phyloP scores from a whole-genome alignment of 164 flowering plant genomes.

The Saururus chinensis region DNA sequence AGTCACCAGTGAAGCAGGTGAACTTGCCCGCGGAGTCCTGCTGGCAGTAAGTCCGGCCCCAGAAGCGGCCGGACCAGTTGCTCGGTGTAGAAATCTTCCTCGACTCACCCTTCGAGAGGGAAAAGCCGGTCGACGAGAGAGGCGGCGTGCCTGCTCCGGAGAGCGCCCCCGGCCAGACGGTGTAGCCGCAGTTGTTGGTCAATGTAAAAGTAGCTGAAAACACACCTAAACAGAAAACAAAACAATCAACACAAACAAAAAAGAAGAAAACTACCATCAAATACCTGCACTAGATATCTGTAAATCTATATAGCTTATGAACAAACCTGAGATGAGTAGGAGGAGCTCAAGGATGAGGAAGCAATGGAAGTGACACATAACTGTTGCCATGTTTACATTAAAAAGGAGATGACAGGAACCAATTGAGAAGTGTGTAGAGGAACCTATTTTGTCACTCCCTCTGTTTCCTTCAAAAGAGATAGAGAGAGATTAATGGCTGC shows the following conservation, averaged over 20 bases:
- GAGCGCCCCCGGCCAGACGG: constrained; percentile 84
- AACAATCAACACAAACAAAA: neutral
- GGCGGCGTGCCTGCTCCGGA: constrained; percentile 57
- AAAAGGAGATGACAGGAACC: too few relatives aligned
- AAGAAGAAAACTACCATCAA: too few relatives aligned
- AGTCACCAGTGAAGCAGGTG: constrained; percentile 79
- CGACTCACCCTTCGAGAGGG: constrained; percentile 42
- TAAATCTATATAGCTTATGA: neutral
- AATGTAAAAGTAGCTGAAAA: constrained; percentile 49
- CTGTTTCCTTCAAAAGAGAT: too few relatives aligned
- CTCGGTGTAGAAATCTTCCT: constrained; percentile 36
- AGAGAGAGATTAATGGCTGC: too few relatives aligned
- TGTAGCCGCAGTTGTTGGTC: constrained; percentile 52
- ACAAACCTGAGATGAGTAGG: neutral
- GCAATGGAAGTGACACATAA: neutral
- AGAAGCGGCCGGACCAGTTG: constrained; percentile 79
- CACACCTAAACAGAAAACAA: constrained; percentile 13
- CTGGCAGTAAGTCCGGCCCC: constrained; percentile 78
- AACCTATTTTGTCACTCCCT: too few relatives aligned
- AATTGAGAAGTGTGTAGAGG: too few relatives aligned
- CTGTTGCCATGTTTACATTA: neutral
- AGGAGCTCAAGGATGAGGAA: neutral
- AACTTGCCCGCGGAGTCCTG: constrained; percentile 50
- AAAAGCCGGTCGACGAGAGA: constrained; percentile 63
- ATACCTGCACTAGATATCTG: too few relatives aligned